These are phyloP conservation scores for Aspergillus aculeatinus DNA, from an alignment of 2,329 filamentous ascomycete species.

Conservation along the genomic window DNA sequence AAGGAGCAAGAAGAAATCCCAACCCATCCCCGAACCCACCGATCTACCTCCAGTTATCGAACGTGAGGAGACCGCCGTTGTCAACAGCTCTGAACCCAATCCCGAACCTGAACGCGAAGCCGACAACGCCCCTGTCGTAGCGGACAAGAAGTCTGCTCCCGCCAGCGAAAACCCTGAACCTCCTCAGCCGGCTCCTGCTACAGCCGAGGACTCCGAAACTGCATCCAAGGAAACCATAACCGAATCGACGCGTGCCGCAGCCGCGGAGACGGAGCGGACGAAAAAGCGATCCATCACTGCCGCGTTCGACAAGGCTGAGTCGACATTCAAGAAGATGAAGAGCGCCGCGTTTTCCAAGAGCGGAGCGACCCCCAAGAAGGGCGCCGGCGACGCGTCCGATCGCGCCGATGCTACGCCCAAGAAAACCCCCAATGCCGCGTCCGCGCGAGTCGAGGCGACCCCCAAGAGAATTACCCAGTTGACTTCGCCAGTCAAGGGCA, in stretches of 20 bases:
- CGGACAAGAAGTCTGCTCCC: background rate
- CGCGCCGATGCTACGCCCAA: background rate
- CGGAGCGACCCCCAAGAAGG: background rate
- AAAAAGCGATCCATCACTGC: background rate
- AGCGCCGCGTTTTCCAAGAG: background rate
- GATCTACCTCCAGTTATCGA: constrained; percentile 49
- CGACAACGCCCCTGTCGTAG: background rate
- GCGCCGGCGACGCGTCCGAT: background rate
- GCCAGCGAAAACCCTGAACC: background rate
- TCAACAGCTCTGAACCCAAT: constrained; percentile 27
- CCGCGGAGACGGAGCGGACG: background rate
- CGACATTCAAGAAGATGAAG: background rate
- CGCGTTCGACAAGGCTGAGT: background rate
- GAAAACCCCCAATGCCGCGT: background rate
- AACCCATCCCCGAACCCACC: constrained; percentile 8
- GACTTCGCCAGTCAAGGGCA: background rate
- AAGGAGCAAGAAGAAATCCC: constrained; percentile 3
- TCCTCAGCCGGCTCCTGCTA: background rate
- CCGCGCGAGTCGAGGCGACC: background rate
- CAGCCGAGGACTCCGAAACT: background rate
- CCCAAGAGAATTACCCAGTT: background rate
- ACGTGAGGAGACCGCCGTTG: constrained; percentile 44
- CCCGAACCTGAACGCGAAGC: background rate
- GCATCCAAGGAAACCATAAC: background rate
- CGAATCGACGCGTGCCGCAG: background rate